These are phyloP conservation scores for Russula olivacea DNA, from an alignment of 768 basidiomycete species.

Conservation along the genomic window DNA sequence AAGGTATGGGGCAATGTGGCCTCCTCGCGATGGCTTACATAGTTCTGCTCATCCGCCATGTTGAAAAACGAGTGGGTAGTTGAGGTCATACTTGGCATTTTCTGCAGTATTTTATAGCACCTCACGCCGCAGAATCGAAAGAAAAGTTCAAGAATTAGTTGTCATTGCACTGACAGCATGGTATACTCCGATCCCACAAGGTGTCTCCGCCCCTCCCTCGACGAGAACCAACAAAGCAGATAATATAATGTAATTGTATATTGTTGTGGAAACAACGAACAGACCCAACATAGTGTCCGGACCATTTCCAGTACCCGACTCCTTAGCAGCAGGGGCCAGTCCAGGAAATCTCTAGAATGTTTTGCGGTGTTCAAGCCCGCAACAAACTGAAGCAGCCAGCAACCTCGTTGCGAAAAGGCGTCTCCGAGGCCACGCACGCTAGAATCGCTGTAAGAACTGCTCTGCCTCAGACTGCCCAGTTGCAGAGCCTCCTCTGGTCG, in stretches of 20 bases:
- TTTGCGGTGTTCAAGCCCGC: neutral
- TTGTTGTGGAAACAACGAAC: neutral
- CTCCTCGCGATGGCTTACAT: too few species aligned
- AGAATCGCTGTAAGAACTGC: slow-evolving; percentile 14
- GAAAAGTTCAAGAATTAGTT: too few species aligned
- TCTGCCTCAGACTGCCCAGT: slow-evolving; percentile 1
- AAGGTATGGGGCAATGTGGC: too few species aligned
- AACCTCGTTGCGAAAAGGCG: neutral
- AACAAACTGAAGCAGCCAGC: neutral
- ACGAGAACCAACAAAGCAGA: neutral
- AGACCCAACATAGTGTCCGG: neutral
- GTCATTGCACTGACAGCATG: too few species aligned
- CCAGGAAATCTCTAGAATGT: neutral
- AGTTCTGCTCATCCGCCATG: too few species aligned
- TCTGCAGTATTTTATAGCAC: too few species aligned
- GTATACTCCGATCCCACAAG: neutral
- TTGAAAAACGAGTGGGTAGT: too few species aligned
- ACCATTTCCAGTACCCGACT: neutral
- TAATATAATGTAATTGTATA: neutral
- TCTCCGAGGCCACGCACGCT: neutral
- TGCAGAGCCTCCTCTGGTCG: neutral
- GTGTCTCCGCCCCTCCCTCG: neutral
- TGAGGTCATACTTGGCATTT: too few species aligned
- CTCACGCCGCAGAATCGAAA: too few species aligned
- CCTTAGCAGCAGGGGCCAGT: neutral